Evolutionary conservation across 2,329 filamentous ascomycete species (phyloP), one percentile per base, ranked within the genome.

Genomic region (Talaromyces piceae): DNA sequence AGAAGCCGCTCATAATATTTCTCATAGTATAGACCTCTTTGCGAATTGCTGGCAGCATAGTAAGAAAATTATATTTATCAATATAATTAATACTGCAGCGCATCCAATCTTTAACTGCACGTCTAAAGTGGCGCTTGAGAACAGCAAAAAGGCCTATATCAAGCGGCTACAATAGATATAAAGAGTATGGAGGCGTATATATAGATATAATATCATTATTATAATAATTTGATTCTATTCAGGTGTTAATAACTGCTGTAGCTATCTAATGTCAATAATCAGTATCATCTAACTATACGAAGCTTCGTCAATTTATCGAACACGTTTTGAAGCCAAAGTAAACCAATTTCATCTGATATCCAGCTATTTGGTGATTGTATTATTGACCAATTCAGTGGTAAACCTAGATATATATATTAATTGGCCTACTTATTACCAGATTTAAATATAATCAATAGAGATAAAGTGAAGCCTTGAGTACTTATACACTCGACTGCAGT

Each of bases 111-210:
- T 46, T 20, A 46, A 46, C 44, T 27, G 44, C 44, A 5, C 25
- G 20, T 44, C 41, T 18, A 6, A 22, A 47, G 16, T 8, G 20
- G 23, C 5, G 25, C 45, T 47, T 47, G 3, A 47, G 23, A 18
- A 33, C 25, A 3, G 45, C 11, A 47, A 47, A 47, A 47, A 28
- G 5, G 31, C 4, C 20, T 6, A 41, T 31, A 41, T 49, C 46
- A 26, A 49, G 31, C 11, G 31, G 16, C 18, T 49, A 22, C 18
- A 52, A 43, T 18, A 52, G n/a, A 33, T 52, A 23, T 7, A 27
- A 82, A 54, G 77, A 46, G 13, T 30, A 30, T 30, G 28, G 28
- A 30, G 28, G 28, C 13, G 13, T 30, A 30, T 30, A n/a, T n/a
- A n/a, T n/a, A n/a, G n/a, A n/a, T n/a, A n/a, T n/a, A n/a, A n/a